Percentiles rank a stretch among this genome's conserved stretches.
Conservation (phyloP, 2,329 filamentous ascomycete genomes). For the Penicillium sp. region DNA sequence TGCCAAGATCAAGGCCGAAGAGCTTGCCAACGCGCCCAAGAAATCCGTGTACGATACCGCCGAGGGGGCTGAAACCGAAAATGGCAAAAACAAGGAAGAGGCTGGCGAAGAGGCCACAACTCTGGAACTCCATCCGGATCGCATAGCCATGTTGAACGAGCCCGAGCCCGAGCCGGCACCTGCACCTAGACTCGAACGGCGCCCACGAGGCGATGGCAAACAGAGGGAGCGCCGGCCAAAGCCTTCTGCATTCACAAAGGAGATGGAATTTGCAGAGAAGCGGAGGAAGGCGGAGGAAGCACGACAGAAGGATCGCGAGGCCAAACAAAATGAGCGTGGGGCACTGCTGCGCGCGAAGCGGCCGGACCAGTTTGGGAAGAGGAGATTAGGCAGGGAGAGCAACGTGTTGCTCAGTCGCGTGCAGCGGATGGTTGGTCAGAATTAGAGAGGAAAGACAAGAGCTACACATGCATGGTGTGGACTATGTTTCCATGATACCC, state of each 20-base stretch:
- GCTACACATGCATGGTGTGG: not conserved
- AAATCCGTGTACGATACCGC: slow-evolving; percentile 34
- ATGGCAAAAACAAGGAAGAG: slow-evolving; percentile 16
- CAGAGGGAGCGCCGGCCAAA: slow-evolving; percentile 40
- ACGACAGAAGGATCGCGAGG: slow-evolving; percentile 61
- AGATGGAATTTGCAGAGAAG: slow-evolving; percentile 64
- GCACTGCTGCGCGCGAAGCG: slow-evolving; percentile 61
- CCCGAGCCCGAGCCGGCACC: slow-evolving; percentile 26
- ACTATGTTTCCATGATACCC: slow-evolving; percentile 25
- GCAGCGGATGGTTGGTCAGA: slow-evolving; percentile 62
- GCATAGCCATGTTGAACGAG: slow-evolving; percentile 57
- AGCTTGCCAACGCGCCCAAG: slow-evolving; percentile 39
- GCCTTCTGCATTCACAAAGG: slow-evolving; percentile 60
- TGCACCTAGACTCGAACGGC: slow-evolving; percentile 18
- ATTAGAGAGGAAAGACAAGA: slow-evolving; percentile 11
- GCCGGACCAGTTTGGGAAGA: slow-evolving; percentile 66
- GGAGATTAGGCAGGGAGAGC: slow-evolving; percentile 80
- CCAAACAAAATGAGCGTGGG: slow-evolving; percentile 69
- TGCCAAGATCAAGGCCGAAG: slow-evolving; percentile 73
- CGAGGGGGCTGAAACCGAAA: slow-evolving; percentile 28
- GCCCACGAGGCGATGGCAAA: slow-evolving; percentile 25
- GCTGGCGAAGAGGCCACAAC: slow-evolving; percentile 31
- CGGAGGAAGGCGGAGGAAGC: slow-evolving; percentile 59
- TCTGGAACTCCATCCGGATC: slow-evolving; percentile 59
- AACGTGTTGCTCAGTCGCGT: slow-evolving; percentile 73